Percentiles rank a stretch among this genome's conserved stretches.
Conservation (phyloP, 805 yeast genomes). For the Metschnikowia bowlesiae region DNA sequence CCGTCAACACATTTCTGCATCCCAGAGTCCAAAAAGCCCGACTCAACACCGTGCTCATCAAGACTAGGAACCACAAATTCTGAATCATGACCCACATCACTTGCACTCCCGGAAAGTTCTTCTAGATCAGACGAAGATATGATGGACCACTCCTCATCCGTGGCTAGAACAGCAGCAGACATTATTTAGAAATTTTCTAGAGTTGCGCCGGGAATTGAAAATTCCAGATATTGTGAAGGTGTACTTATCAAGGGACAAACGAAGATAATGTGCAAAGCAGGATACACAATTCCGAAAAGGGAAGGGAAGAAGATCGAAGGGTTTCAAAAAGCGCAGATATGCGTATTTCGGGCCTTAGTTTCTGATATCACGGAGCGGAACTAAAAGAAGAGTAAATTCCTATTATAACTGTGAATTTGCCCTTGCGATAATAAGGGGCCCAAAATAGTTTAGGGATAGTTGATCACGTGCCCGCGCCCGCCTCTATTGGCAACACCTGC, state of each 20-base stretch:
- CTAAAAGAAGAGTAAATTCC: not conserved
- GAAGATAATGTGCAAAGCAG: not conserved
- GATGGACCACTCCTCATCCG: constrained; percentile 44
- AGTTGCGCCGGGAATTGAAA: not conserved
- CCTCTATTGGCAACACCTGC: not conserved
- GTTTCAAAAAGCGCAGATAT: not conserved
- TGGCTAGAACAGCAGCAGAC: constrained; percentile 4
- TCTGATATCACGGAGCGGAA: no score
- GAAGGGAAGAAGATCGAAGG: no score
- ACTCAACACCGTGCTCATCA: not conserved
- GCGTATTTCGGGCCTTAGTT: no score
- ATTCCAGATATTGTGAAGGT: not conserved
- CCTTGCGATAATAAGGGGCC: constrained; percentile 3
- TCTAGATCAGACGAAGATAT: constrained; percentile 41
- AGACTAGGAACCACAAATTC: not conserved
- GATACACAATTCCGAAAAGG: not conserved
- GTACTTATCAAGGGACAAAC: not conserved
- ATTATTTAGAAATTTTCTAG: not conserved
- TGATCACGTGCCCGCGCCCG: constrained; percentile 1
- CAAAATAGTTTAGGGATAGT: constrained; percentile 1
- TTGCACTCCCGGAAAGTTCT: constrained; percentile 20
- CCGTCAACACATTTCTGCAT: not conserved
- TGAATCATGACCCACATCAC: not conserved
- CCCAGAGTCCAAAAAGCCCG: not conserved
- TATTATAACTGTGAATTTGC: not conserved